Base-by-base conservation (phyloP, 768 basidiomycete species). In the Phylloporus arenicola region DNA sequence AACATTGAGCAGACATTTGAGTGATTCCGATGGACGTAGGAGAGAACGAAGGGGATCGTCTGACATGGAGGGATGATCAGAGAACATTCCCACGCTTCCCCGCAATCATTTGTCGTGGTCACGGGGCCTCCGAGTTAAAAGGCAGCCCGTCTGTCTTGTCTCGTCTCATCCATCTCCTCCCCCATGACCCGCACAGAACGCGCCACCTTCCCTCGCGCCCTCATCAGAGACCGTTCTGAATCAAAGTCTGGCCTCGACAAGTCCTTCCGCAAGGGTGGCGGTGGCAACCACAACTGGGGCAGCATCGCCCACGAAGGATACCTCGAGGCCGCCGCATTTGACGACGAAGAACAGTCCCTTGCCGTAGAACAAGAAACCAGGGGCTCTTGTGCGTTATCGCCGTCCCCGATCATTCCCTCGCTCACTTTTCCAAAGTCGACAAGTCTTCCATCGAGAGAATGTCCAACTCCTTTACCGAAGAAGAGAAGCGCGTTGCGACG, bases 281-380 rank as follows among this genome's bases (percentile, higher is more conserved):
- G 80, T 24, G 92, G 92, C 30, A 74, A 77, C 8, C 82, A 92
- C 71, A 92, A 89, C 72, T 95, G 92, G 92, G 92, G 92, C 52
- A 78, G 76, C 48, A 65, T 88, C 55, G 70, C 68, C 3, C 74
- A 88, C 59, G 86, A 91, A 70, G 70, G 67, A 35, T 74, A 79
- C 53, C 74, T 78, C 57, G 88, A 86, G 69, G 63, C 65, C 22
- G 78, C 75, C 33, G 85, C 82, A 1, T 48, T 76, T 38, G 72
- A 71, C 19, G 89, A 89, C 68, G 81, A 81, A 62, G 70, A 72
- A 41, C 60, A 64, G n/a, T 76, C 77, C 16, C 59, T 72, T 29
- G 75, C 74, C 34, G 64, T 68, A 31, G 71, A 67, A 47, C 54
- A 42, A 34, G 49, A 22, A 39, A 54, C n/a, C 27, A 54, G 50